Evolutionary conservation across 164 flowering plant species (phyloP), one percentile per base, ranked within the genome.

Genomic region (Amborella trichopoda): DNA sequence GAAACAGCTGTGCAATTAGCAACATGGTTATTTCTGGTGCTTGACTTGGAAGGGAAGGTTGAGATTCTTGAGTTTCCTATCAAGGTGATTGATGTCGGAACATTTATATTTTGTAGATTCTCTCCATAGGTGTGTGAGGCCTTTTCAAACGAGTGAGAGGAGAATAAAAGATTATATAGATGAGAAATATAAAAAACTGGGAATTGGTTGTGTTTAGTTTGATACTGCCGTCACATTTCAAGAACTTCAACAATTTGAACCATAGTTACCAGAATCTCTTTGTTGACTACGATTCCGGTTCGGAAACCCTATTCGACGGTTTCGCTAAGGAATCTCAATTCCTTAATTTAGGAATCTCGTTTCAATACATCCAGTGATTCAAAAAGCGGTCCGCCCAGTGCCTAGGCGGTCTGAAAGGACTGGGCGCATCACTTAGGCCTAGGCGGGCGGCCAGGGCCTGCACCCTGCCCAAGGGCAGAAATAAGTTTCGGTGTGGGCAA

Each of bases 21-120:
- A 70, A 16, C 45, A 76, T 3, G 90, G 87, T 63, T 79, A 58
- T 57, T 72, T 91, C 73, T 91, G 59, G 95, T 91, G 55, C 84
- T 91, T 42, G 99, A 91, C 69, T 78, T 91, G 75, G 96, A 91
- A 61, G 99, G 96, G 30, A 87, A 82, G 68, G 76, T 87, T 51
- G 99, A 91, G 71, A 91, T 91, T 73, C 81, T 87, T 33, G 99
- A 91, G 63, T 91, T 84, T 51, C 96, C 99, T 16, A 86, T 91
- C 45, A 38, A 87, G 41, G 50, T 91, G 40, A 64, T 91, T 43
- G 68, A 76, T 69, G 81, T 87, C 11, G 84, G 62, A 58, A 72
- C 88, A 5, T 46, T 87, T 82, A n/a, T 56, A 52, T 6, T 83
- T 76, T 11, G 72, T 78, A 9, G 95, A 78, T 63, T 65, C 74